A percentile compares a stretch with the other conserved stretches of the same genome.
Evolutionary conservation across 306 rosid species (phyloP).

Genomic region (Prinsepia uniflora): DNA sequence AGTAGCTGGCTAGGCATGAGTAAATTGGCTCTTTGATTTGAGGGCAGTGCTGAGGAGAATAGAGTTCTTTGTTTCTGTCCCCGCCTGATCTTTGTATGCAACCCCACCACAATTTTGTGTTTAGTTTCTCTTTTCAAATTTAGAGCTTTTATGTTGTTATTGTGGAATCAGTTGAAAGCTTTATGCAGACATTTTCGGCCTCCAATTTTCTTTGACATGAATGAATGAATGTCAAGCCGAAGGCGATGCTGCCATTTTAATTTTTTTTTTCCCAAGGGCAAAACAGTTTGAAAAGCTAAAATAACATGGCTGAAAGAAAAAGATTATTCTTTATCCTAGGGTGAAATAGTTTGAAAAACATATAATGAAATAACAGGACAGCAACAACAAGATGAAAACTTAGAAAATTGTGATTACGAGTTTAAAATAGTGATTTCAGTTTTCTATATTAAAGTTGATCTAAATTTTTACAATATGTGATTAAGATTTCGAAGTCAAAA

Average conservation of each 20-base stretch:
- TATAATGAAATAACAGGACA: too few relatives aligned
- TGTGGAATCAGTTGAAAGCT: conserved; percentile 26
- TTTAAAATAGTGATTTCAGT: too few relatives aligned
- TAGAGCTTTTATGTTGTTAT: conserved; percentile 16
- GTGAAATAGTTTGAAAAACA: too few relatives aligned
- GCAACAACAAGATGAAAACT: too few relatives aligned
- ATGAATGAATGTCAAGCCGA: not conserved
- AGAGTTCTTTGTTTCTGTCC: conserved; percentile 20
- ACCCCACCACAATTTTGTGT: conserved; percentile 27
- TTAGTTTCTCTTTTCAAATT: conserved; percentile 25
- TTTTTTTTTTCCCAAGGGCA: not conserved
- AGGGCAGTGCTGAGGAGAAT: conserved; percentile 27
- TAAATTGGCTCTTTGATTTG: conserved; percentile 28
- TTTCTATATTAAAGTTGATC: too few relatives aligned
- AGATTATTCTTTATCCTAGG: too few relatives aligned
- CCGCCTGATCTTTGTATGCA: conserved; percentile 20
- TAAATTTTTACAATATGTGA: too few relatives aligned
- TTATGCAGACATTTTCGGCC: conserved; percentile 28
- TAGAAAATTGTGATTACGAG: too few relatives aligned
- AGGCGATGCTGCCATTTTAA: conserved; percentile 10
- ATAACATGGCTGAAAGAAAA: too few relatives aligned
- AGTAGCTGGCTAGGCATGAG: conserved; percentile 26
- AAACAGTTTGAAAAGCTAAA: too few relatives aligned
- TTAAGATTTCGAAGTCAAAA: too few relatives aligned
- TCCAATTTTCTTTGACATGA: conserved; percentile 21